Evolutionary conservation across 1,284 basidiomycete species (phyloP), one percentile per base, ranked within the genome.

Genomic region (Mycena sp.): DNA sequence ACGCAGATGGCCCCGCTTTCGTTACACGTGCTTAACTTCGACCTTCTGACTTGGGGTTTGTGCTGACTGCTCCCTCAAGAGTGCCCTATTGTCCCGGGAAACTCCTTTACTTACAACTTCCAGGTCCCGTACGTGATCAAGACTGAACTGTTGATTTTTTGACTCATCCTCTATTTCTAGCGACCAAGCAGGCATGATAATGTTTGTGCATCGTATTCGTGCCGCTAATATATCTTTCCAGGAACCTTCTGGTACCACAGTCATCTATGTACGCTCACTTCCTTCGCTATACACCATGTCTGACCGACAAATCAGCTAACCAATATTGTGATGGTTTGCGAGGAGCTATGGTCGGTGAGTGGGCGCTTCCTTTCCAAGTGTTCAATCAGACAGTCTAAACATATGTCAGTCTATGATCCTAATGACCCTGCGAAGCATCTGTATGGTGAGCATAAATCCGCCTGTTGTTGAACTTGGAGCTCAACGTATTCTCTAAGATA

Each of bases 311-410:
- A 4, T 3, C 32, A 59, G 63, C 61, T n/a, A 75, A 70, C 2
- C 81, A 83, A 67, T 83, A 84, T 35, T 83, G 81, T 41, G 83
- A 85, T 53, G 80, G 79, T 19, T 66, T 80, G 32, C 73, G 76
- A 4, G 76, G 76, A 12, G 70, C 80, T 0, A 52, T 83, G 16
- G 73, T 83, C 9, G 45, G 55, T 46, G 10, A 55, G 43, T 37
- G n/a, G n/a, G n/a, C n/a, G n/a, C n/a, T n/a, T n/a, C n/a, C n/a
- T n/a, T n/a, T n/a, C n/a, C n/a, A n/a, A n/a, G n/a, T n/a, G n/a
- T n/a, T n/a, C n/a, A n/a, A n/a, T n/a, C n/a, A n/a, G n/a, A n/a
- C n/a, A n/a, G n/a, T n/a, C n/a, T n/a, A n/a, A n/a, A n/a, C n/a
- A n/a, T n/a, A n/a, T n/a, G n/a, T n/a, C 32, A 35, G 57, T 63